Conservation (phyloP, 169 alveolate species). For the Cryptosporidium sp. region DNA sequence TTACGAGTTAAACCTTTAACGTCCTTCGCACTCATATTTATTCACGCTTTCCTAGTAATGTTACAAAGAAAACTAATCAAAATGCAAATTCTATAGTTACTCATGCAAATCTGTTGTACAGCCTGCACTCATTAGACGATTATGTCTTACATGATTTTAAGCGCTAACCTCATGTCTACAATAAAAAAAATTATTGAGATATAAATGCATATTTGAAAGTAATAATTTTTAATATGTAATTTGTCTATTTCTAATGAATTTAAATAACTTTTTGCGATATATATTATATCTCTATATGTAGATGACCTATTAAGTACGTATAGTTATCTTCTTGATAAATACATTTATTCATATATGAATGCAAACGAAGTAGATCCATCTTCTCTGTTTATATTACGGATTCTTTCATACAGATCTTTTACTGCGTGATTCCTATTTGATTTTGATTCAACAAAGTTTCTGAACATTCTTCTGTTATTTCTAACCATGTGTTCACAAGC, state of each 20-base stretch:
- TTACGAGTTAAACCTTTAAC: slow-evolving; percentile 72
- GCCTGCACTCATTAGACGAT: slow-evolving; percentile 62
- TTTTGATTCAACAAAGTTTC: slow-evolving; percentile 45
- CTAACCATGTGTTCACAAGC: not conserved
- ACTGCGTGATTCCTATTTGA: slow-evolving; percentile 9
- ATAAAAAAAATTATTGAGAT: not conserved
- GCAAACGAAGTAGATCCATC: slow-evolving; percentile 48
- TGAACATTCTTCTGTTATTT: slow-evolving; percentile 16
- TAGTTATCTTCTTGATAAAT: not conserved
- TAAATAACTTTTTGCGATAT: not conserved
- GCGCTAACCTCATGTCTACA: slow-evolving; percentile 70
- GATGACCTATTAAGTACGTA: slow-evolving; percentile 4
- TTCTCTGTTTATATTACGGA: not conserved
- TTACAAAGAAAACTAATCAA: slow-evolving; percentile 20
- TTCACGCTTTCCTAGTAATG: slow-evolving; percentile 24
- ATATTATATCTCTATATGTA: not conserved
- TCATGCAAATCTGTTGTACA: slow-evolving; percentile 50
- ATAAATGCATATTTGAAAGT: not conserved
- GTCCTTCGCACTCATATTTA: slow-evolving; percentile 73
- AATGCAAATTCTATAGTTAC: slow-evolving; percentile 37
- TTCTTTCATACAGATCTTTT: slow-evolving; percentile 24
- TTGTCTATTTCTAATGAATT: slow-evolving; percentile 20
- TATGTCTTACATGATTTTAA: slow-evolving; percentile 69
- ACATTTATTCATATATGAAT: not conserved
- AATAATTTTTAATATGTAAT: slow-evolving; percentile 3